Conservation (phyloP, 1,284 basidiomycete species). For the Tetrapyrgos nigripes region DNA sequence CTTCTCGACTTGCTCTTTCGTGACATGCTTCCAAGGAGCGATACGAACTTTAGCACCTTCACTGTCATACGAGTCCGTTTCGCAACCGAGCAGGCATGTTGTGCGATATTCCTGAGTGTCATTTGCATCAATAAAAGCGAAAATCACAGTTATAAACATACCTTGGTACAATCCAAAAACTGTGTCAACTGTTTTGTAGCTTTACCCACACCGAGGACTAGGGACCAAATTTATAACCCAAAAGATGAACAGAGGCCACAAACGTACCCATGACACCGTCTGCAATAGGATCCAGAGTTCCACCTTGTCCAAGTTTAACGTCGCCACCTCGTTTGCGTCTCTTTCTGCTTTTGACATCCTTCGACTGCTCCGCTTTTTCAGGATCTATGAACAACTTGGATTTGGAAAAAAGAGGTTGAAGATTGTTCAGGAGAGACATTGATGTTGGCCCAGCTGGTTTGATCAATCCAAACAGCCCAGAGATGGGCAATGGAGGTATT, state of each 20-base stretch:
- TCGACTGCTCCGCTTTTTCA: slow-evolving; percentile 54
- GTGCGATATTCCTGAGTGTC: slow-evolving; percentile 84
- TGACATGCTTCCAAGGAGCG: slow-evolving; percentile 87
- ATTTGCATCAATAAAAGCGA: slow-evolving; percentile 16
- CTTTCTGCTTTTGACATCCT: slow-evolving; percentile 41
- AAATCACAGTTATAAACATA: slow-evolving; percentile 35
- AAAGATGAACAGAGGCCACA: slow-evolving; percentile 11
- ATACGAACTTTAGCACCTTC: slow-evolving; percentile 81
- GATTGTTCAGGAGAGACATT: slow-evolving; percentile 89
- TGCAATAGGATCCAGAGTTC: slow-evolving; percentile 97
- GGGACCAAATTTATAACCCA: slow-evolving; percentile 14
- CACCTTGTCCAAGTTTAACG: slow-evolving; percentile 90
- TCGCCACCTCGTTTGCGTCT: slow-evolving; percentile 48
- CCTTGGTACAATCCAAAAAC: slow-evolving; percentile 94
- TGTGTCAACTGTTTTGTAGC: slow-evolving; percentile 89
- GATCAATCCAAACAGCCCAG: slow-evolving; percentile 82
- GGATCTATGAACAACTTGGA: slow-evolving; percentile 83
- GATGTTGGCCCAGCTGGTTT: slow-evolving; percentile 92
- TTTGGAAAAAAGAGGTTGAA: slow-evolving; percentile 81
- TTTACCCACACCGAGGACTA: slow-evolving; percentile 90
- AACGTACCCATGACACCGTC: slow-evolving; percentile 84
- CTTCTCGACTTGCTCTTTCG: slow-evolving; percentile 75
- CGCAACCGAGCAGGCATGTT: slow-evolving; percentile 90
- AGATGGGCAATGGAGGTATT: slow-evolving; percentile 64
- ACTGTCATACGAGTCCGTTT: slow-evolving; percentile 95